Percentiles rank a stretch among this genome's conserved stretches.
Conservation (phyloP, 1,284 basidiomycete species). For the Xanthoconium separans region DNA sequence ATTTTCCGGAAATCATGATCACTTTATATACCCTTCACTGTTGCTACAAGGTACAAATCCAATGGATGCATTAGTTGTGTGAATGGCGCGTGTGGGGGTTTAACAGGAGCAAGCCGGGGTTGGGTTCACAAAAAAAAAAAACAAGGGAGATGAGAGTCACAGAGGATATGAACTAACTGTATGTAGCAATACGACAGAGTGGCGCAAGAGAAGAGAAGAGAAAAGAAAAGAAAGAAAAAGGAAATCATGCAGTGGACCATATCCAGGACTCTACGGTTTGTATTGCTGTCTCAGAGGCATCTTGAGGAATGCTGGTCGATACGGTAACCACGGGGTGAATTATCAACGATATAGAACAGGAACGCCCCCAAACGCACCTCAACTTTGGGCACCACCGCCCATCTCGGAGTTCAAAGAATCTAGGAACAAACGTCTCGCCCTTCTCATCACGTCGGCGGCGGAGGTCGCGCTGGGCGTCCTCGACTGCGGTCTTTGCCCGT, state of each 20-base stretch:
- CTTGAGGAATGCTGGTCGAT: slow-evolving; percentile 61
- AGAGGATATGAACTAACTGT: slow-evolving; percentile 19
- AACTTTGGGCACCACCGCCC: slow-evolving; percentile 83
- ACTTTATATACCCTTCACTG: slow-evolving; percentile 39
- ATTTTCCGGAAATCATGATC: slow-evolving; percentile 27
- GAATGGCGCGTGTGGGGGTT: slow-evolving; percentile 15
- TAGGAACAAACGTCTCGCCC: slow-evolving; percentile 60
- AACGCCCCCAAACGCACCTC: slow-evolving; percentile 52
- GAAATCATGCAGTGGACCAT: slow-evolving; percentile 40
- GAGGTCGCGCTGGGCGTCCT: slow-evolving; percentile 88
- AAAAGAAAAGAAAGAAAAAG: not conserved
- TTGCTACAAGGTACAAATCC: slow-evolving; percentile 44
- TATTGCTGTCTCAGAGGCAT: slow-evolving; percentile 61
- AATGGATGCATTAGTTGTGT: slow-evolving; percentile 40
- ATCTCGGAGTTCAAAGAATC: slow-evolving; percentile 81
- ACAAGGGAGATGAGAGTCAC: too few relatives aligned
- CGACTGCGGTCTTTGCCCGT: slow-evolving; percentile 85
- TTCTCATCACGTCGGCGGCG: slow-evolving; percentile 78
- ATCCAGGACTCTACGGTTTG: slow-evolving; percentile 61
- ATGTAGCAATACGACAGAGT: not conserved
- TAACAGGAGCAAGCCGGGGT: slow-evolving; percentile 7
- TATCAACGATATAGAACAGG: not conserved
- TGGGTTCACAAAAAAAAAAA: not conserved
- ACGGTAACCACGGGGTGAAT: not conserved
- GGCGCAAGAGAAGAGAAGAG: not conserved